Evolutionary conservation across 106 monocot genomes (phyloP), one percentile per base, ranked within the genome.

Genomic region (Dactylorhiza incarnata): DNA sequence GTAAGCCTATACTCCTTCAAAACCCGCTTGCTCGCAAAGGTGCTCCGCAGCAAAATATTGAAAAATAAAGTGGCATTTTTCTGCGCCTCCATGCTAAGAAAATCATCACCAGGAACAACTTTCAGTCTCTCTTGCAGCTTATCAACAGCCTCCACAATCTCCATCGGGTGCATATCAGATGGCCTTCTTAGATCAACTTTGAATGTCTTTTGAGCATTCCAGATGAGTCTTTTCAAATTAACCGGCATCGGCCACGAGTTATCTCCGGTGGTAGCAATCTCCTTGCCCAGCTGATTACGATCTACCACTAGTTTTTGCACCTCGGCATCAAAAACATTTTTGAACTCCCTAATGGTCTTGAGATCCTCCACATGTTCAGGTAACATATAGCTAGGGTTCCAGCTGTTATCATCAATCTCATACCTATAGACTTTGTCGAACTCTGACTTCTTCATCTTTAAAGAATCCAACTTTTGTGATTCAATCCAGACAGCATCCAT

Each of bases 401-500:
- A 97, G 12, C 79, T 84, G 29, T 81, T 81, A 65, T 97, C 97
- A 72, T 94, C 87, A 72, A 97, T 77, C 62, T 97, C 97, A 77
- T 97, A 97, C 59, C 76, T 89, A 68, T 82, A 97, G 19, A 94
- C 82, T 26, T 74, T 89, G 4, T 94, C 83, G 78, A 97, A 97
- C 53, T 91, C 97, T 5, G 65, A 7, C 74, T 86, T 99, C 77
- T 99, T 99, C 89, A 99, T 94, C 80, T 94, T 99, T 77, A 99
- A 74, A 6, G 97, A 91, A 59, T 99, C 97, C 81, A 99, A 71
- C 77, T 89, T 91, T 46, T 99, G 97, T 17, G 83, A 83, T 73
- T 99, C 97, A 49, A 99, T 99, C 97, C 94, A 99, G 73, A 99
- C 94, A 71, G 97, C 85, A 86, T 99, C 97, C 97, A 99, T 99